phyloP scores from a whole-genome alignment of 345 rosid genomes.

The Salix exigua region DNA sequence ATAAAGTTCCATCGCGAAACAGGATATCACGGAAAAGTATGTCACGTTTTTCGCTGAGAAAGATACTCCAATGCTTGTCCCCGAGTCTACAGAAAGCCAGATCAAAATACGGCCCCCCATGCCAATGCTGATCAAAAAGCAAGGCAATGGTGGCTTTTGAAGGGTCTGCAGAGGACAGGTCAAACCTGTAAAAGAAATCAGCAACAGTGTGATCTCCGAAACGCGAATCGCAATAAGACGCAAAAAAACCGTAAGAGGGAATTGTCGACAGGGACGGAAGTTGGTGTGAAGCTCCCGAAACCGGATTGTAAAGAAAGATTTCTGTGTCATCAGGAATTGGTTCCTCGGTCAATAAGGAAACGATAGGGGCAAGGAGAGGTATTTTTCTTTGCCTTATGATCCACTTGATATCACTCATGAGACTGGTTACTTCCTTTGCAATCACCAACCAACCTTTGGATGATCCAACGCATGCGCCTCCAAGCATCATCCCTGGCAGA shows the following conservation, averaged over 20 bases:
- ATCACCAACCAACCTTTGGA: neutral
- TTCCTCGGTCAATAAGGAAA: no score
- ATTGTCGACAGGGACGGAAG: neutral
- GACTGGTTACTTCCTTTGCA: neutral
- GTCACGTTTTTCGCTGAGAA: neutral
- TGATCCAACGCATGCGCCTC: neutral
- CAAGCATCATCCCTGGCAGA: neutral
- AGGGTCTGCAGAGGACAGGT: neutral
- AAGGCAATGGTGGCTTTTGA: neutral
- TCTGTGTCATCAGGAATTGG: neutral
- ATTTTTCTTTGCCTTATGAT: no score
- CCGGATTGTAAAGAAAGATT: neutral
- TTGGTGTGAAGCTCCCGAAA: neutral
- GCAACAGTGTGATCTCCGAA: neutral
- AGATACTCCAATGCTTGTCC: neutral
- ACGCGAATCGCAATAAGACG: neutral
- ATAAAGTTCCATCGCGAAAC: neutral
- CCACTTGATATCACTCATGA: neutral
- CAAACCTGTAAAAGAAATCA: neutral
- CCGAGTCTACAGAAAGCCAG: neutral
- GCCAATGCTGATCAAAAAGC: neutral
- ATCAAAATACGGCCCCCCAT: no score
- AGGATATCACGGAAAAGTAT: neutral
- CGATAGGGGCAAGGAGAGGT: neutral
- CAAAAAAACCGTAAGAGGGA: neutral